phyloP scores from a whole-genome alignment of 768 basidiomycete genomes.

The Rhizopogon sp. region DNA sequence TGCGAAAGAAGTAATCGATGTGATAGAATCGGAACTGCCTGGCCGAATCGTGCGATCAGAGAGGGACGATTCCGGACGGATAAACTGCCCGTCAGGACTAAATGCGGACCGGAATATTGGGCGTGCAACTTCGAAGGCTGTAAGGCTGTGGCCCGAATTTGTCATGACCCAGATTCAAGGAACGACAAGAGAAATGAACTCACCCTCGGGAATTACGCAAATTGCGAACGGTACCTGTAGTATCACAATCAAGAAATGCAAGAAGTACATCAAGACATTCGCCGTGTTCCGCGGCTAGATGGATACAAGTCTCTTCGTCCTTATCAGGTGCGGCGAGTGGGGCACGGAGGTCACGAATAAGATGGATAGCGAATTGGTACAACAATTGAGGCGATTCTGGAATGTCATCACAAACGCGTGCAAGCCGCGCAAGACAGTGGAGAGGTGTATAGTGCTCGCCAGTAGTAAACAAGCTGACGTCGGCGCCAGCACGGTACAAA shows the following conservation, averaged over 20 bases:
- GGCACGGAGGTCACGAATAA: slow-evolving; percentile 64
- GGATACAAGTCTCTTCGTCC: slow-evolving; percentile 72
- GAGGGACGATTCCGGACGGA: slow-evolving; percentile 48
- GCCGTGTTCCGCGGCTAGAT: slow-evolving; percentile 75
- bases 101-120: slow-evolving; percentile 64
- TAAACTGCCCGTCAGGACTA: slow-evolving; percentile 40
- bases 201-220: slow-evolving; percentile 71
- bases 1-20: slow-evolving; percentile 46
- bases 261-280: slow-evolving; percentile 56
- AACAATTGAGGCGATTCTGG: slow-evolving; percentile 34
- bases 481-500: slow-evolving; percentile 73
- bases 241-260: slow-evolving; percentile 63
- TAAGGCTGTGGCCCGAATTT: slow-evolving; percentile 39
- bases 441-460: slow-evolving; percentile 62
- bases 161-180: neutral
- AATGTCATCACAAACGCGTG: slow-evolving; percentile 26
- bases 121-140: slow-evolving; percentile 62
- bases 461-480: slow-evolving; percentile 63
- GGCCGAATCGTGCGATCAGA: slow-evolving; percentile 54
- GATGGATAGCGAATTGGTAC: slow-evolving; percentile 59
- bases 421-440: slow-evolving; percentile 54
- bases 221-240: slow-evolving; percentile 47
- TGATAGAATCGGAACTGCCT: slow-evolving; percentile 33
- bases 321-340: slow-evolving; percentile 63
- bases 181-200: slow-evolving; percentile 19